These are phyloP conservation scores for Auxenochlorella pyrenoidosa DNA, from an alignment of 139 green algal genomes.

Conservation along the genomic window DNA sequence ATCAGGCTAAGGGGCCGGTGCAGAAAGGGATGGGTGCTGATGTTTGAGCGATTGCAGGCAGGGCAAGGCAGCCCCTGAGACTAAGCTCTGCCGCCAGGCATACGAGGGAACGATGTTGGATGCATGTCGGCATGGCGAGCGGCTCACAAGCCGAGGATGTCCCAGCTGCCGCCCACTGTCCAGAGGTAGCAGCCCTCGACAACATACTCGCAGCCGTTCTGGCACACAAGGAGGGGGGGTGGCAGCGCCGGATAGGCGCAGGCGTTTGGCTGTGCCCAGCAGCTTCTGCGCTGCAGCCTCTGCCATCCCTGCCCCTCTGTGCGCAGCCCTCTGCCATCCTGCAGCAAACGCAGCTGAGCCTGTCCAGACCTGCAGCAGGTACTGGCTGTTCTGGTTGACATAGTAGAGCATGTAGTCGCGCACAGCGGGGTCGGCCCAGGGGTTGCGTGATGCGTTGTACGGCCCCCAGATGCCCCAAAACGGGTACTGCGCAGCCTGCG, in stretches of 20 bases:
- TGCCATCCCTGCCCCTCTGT: neutral
- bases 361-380: slow-evolving; percentile 12
- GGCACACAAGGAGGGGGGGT: neutral
- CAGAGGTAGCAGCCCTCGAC: neutral
- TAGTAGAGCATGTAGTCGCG: slow-evolving; percentile 16
- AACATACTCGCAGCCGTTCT: slow-evolving; percentile 9
- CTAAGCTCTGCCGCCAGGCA: no score
- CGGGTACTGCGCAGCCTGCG: neutral
- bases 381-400: neutral
- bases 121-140: neutral
- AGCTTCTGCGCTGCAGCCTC: neutral
- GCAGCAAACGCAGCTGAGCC: neutral
- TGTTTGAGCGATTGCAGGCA: no score
- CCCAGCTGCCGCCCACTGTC: slow-evolving; percentile 12
- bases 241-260: neutral
- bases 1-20: no score
- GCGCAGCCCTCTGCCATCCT: neutral
- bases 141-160: slow-evolving; percentile 25
- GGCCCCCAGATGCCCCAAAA: neutral
- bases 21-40: no score
- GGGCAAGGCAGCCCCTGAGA: no score
- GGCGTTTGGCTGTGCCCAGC: no score
- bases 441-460: neutral
- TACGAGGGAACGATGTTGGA: no score
- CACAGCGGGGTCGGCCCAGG: slow-evolving; percentile 2